Evolutionary conservation across 768 basidiomycete species (phyloP), one percentile per base, ranked within the genome.

Genomic region (Hemileccinum impolitum): DNA sequence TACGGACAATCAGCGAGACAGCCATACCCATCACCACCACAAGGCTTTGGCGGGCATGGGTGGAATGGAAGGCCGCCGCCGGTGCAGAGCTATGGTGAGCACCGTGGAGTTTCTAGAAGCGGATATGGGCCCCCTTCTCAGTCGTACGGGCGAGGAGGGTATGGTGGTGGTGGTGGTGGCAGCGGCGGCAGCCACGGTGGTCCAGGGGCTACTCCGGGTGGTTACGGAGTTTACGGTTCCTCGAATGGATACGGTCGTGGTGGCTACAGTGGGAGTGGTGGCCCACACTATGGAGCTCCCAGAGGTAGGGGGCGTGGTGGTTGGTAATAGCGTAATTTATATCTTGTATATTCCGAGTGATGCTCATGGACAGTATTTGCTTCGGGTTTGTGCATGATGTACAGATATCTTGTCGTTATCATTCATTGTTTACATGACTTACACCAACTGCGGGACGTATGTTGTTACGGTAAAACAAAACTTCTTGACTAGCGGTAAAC

Each of bases 251-350:
- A 73, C 53, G 67, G 72, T 17, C 69, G 57, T 7, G 57, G 71
- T 48, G 70, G 60, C 2, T 46, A 55, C 36, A 40, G 51, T 28
- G 58, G 61, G 23, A 45, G 49, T 35, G 53, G 64, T 25, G 49
- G 57, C 11, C 31, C 56, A 40, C 54, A 57, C 19, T 39, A 72
- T 42, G 68, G 60, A 43, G 35, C 58, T 30, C 53, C 67, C 4
- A 59, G 80, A 48, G 78, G 78, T 25, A 69, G 81, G 57, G 82
- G 79, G 10, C 70, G 81, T 34, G 75, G 77, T 39, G 65, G 70
- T 21, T 74, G 77, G 67, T 65, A 58, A 51, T 9, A n/a, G n/a
- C 69, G 60, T 73, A 71, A 69, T 42, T 57, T 59, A 61, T 56
- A 15, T 28, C 34, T 34, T 51, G 57, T 55, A 61, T 65, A 55